phyloP scores from a whole-genome alignment of 805 yeast genomes.

The Isabelozyma pseudorhagii region DNA sequence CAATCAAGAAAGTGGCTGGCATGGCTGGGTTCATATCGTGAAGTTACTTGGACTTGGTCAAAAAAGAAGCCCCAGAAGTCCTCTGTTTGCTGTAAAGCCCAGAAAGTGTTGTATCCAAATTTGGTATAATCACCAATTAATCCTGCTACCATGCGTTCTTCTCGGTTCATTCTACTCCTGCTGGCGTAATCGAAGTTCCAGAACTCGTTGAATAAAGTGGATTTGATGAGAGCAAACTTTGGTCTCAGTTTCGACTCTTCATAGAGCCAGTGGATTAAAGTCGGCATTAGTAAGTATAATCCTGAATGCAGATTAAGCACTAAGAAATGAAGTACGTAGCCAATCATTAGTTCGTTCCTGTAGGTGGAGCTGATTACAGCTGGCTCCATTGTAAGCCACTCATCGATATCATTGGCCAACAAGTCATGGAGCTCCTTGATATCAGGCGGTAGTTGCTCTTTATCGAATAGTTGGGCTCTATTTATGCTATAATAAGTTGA shows the following conservation, averaged over 20 bases:
- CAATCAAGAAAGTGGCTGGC: not conserved
- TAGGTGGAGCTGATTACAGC: slow-evolving; percentile 13
- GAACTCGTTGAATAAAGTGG: slow-evolving; percentile 16
- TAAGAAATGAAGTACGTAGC: slow-evolving; percentile 32
- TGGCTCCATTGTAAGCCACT: slow-evolving; percentile 36
- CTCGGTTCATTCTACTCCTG: slow-evolving; percentile 7
- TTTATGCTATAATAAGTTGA: slow-evolving; percentile 31
- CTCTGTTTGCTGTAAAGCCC: slow-evolving; percentile 20
- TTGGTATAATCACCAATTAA: slow-evolving; percentile 11
- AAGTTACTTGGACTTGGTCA: not conserved
- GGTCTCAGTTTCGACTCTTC: slow-evolving; percentile 17
- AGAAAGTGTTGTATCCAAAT: slow-evolving; percentile 13
- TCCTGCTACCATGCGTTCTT: slow-evolving; percentile 6
- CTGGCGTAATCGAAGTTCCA: slow-evolving; percentile 16
- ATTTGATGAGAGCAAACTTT: not conserved
- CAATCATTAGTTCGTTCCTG: slow-evolving; percentile 23
- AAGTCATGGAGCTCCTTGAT: slow-evolving; percentile 17
- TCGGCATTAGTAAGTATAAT: slow-evolving; percentile 31
- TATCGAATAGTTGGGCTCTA: slow-evolving; percentile 23
- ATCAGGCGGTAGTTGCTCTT: slow-evolving; percentile 20
- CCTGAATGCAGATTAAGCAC: slow-evolving; percentile 31
- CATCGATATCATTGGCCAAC: slow-evolving; percentile 32
- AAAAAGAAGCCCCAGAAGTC: slow-evolving; percentile 28
- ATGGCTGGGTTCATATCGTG: not conserved
- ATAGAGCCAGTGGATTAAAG: slow-evolving; percentile 34